These are phyloP conservation scores for Cardiosporidium cionae DNA, from an alignment of 169 alveolate genomes.

Conservation along the genomic window DNA sequence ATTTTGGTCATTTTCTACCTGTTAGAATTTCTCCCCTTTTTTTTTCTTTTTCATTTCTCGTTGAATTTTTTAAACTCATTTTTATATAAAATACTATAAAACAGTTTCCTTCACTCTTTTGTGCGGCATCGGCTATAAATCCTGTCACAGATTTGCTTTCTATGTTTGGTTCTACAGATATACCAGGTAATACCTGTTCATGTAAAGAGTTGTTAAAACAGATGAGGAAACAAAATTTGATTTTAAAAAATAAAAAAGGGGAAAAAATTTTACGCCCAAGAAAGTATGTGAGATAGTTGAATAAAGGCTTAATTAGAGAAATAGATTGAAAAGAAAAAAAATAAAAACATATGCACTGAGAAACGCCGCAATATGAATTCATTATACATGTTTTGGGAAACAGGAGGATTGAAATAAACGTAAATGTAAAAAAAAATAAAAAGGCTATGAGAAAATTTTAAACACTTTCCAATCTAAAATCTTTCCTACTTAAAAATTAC, in stretches of 20 bases:
- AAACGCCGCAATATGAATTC: not conserved
- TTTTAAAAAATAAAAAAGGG: not conserved
- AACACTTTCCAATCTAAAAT: too few relatives aligned
- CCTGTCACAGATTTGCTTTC: constrained; percentile 22
- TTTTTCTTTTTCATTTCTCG: not conserved
- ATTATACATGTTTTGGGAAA: too few relatives aligned
- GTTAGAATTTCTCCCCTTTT: not conserved
- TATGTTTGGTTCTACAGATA: constrained; percentile 7
- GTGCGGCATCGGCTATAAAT: constrained; percentile 27
- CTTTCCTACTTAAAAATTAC: too few relatives aligned
- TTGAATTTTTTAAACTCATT: not conserved
- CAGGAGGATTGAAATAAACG: too few relatives aligned
- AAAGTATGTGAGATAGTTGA: not conserved
- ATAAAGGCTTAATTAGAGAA: not conserved
- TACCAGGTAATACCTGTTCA: constrained; percentile 14
- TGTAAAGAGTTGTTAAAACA: too few relatives aligned
- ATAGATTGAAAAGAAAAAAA: not conserved
- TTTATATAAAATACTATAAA: too few relatives aligned
- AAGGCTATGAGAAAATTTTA: too few relatives aligned
- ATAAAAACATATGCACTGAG: not conserved
- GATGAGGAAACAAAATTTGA: not conserved
- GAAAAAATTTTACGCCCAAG: not conserved
- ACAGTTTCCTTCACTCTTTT: constrained; percentile 24
- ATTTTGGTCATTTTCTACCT: not conserved
- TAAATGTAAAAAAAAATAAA: too few relatives aligned